Evolutionary conservation across 495 filamentous ascomycete genomes (phyloP).

Genomic region (Penicillium alfredii): DNA sequence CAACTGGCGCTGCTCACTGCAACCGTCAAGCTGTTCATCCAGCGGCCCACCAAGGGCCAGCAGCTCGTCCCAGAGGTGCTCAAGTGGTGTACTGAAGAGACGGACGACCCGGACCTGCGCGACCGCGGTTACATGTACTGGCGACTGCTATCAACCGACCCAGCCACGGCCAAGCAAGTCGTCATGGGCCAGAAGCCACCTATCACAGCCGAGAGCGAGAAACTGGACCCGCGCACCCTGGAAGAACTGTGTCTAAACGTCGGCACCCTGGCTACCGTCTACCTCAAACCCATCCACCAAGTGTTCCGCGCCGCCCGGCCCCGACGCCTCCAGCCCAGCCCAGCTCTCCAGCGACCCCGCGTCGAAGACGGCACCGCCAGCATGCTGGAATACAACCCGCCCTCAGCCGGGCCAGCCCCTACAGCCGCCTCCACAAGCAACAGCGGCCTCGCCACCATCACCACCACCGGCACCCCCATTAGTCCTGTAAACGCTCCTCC

Average conservation of each 20-base stretch:
- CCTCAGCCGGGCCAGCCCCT: constrained; percentile 13
- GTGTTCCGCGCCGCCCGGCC: constrained; percentile 91
- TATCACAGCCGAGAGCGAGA: constrained; percentile 94
- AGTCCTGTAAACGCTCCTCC: constrained; percentile 17
- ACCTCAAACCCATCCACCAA: constrained; percentile 94
- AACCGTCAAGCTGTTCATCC: constrained; percentile 97
- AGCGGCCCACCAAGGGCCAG: constrained; percentile 90
- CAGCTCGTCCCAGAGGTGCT: constrained; percentile 91
- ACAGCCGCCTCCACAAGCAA: constrained; percentile 21
- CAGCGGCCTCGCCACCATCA: constrained; percentile 22
- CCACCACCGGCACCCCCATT: constrained; percentile 20
- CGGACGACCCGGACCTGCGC: constrained; percentile 92
- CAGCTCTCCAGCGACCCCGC: constrained; percentile 70
- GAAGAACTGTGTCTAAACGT: constrained; percentile 98
- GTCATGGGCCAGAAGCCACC: constrained; percentile 97
- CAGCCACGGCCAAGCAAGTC: constrained; percentile 74
- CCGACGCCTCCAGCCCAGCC: constrained; percentile 67
- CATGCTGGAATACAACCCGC: constrained; percentile 27
- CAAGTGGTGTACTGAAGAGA: constrained; percentile 98
- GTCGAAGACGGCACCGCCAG: constrained; percentile 40
- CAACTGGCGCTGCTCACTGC: constrained; percentile 93
- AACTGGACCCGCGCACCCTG: constrained; percentile 81
- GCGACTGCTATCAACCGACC: constrained; percentile 92
- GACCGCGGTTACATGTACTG: constrained; percentile 99
- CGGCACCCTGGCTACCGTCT: constrained; percentile 93